Evolutionary conservation across 345 rosid genomes (phyloP).

Genomic region (Reutealis trisperma): DNA sequence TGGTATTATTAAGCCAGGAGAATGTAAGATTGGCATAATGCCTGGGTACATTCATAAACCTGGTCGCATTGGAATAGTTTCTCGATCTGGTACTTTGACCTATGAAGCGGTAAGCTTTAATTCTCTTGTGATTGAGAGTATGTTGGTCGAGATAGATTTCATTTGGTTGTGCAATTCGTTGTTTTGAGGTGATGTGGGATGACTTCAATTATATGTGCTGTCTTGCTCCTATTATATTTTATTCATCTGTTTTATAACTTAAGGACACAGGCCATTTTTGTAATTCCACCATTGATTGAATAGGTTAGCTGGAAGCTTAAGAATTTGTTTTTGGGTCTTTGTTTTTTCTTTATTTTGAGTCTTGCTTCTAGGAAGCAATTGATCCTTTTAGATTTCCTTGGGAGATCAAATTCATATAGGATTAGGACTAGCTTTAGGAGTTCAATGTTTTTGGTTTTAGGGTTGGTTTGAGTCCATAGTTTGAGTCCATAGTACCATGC

Average conservation of each 20-base stretch:
- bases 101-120: slow-evolving; percentile 91
- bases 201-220: neutral
- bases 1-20: slow-evolving; percentile 92
- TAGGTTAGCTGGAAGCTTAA: too few relatives aligned
- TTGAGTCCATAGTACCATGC: too few relatives aligned
- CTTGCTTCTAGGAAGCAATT: too few relatives aligned
- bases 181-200: neutral
- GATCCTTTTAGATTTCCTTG: too few relatives aligned
- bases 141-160: neutral
- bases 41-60: slow-evolving; percentile 99
- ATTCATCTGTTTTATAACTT: neutral
- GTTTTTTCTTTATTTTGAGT: too few relatives aligned
- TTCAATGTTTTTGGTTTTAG: too few relatives aligned
- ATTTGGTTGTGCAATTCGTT: neutral
- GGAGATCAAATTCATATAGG: too few relatives aligned
- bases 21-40: slow-evolving; percentile 94
- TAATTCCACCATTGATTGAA: neutral
- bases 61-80: slow-evolving; percentile 88
- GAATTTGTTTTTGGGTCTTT: too few relatives aligned
- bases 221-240: neutral
- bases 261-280: neutral
- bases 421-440: too few relatives aligned
- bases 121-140: neutral
- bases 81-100: slow-evolving; percentile 96
- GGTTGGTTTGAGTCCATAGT: too few relatives aligned